Conservation (phyloP, 768 basidiomycete species). For the Amanita phalloides region DNA sequence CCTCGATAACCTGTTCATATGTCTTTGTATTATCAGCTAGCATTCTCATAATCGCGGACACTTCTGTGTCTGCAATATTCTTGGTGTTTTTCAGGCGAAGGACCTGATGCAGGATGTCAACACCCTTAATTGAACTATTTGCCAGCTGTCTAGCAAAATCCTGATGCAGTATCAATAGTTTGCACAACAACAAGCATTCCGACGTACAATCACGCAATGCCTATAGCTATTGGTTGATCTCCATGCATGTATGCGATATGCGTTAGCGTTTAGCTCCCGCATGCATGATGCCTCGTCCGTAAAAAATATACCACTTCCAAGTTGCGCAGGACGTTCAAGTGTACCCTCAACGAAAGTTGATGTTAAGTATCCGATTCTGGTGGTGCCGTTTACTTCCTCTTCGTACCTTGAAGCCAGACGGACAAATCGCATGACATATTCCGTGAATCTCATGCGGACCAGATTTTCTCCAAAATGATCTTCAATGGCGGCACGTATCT, state of each 20-base stretch:
- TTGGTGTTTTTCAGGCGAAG: slow-evolving; percentile 68
- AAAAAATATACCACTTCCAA: slow-evolving; percentile 81
- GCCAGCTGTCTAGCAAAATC: slow-evolving; percentile 51
- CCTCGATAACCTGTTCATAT: slow-evolving; percentile 89
- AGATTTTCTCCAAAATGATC: slow-evolving; percentile 86
- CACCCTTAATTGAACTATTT: slow-evolving; percentile 55
- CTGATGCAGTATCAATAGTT: slow-evolving; percentile 25
- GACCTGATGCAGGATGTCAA: slow-evolving; percentile 84
- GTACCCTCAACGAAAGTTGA: slow-evolving; percentile 33
- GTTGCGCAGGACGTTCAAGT: slow-evolving; percentile 30
- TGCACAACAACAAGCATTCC: slow-evolving; percentile 3
- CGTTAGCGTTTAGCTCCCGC: slow-evolving; percentile 67
- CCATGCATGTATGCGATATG: slow-evolving; percentile 91
- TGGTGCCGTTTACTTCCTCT: slow-evolving; percentile 68
- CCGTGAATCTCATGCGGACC: slow-evolving; percentile 82
- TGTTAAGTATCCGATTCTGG: slow-evolving; percentile 66
- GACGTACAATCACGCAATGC: slow-evolving; percentile 51
- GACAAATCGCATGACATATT: slow-evolving; percentile 83
- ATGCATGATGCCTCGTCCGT: slow-evolving; percentile 53
- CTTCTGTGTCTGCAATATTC: slow-evolving; percentile 63
- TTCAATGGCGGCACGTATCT: slow-evolving; percentile 84
- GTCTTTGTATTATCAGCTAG: slow-evolving; percentile 61
- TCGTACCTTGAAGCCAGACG: slow-evolving; percentile 87
- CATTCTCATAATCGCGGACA: slow-evolving; percentile 60
- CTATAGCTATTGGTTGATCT: slow-evolving; percentile 72